Base-by-base conservation (phyloP, 768 basidiomycete species). In the Panellus pusillus region DNA sequence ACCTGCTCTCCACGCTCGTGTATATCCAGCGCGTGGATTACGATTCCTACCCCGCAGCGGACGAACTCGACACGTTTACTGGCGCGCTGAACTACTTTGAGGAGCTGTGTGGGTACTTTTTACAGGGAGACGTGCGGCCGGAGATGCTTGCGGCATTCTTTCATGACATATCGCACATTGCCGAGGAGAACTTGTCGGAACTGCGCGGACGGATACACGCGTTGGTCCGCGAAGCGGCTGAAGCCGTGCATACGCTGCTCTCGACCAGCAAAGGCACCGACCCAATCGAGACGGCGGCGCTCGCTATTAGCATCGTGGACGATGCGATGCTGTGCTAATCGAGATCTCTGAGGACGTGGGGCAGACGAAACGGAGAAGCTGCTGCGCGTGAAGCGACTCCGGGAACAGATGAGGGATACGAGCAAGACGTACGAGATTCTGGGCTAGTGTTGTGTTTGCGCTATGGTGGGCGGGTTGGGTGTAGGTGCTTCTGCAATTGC, bases 11-110 rank as follows among this genome's bases (percentile, higher is more conserved):
- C 24, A 54, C 55, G 14, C 59, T 61, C 52, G 59, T 61, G 31
- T 47, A 61, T 44, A 61, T 61, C 42, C 59, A 61, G 31, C 59
- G 59, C 47, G 49, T 57, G 32, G 59, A 61, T 55, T 61, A 61
- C 42, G 59, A 61, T 35, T 9, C 32, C 32, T 35, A 35, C 47
- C 56, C 45, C 42, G 2, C 48, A 6, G 39, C 47, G 1, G 37
- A 53, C n/a, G 3, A 43, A 1, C 36, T 60, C 24, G 41, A 19
- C 4, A 28, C 29, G 20, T 53, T 51, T 27, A 4, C 7, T 15
- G 47, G 13, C 5, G 36, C 59, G 8, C 40, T 52, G 11, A 11
- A 12, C n/a, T 61, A 57, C 27, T 61, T 61, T n/a, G 52, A 18
- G 9, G 59, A 61, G 6, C 35, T 61, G 39, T 51, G 49, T 28